phyloP scores from a whole-genome alignment of 2,329 filamentous ascomycete species.

The Fusarium globosum region DNA sequence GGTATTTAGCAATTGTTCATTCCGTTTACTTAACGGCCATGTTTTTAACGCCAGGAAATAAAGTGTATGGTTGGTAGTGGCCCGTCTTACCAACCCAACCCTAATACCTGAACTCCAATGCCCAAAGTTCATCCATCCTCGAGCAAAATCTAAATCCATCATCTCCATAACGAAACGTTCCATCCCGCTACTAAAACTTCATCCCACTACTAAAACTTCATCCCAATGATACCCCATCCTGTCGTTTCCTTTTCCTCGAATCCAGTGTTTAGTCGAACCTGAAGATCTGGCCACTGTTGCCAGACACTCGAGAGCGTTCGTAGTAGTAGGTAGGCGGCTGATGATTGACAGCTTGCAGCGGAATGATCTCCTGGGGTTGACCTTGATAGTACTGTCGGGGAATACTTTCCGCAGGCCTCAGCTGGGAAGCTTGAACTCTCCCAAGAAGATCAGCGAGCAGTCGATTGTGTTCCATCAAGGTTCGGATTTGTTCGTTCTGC shows the following conservation, averaged over 20 bases:
- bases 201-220: neutral
- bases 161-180: neutral
- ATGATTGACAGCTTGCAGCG: neutral
- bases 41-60: neutral
- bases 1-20: neutral
- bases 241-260: neutral
- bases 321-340: neutral
- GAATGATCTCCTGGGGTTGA: neutral
- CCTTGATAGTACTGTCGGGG: neutral
- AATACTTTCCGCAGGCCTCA: neutral
- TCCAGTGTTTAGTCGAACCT: neutral
- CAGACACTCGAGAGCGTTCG: neutral
- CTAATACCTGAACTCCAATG: conserved; percentile 1
- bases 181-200: neutral
- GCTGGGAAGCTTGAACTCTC: neutral
- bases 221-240: neutral
- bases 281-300: neutral
- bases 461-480: neutral
- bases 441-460: neutral
- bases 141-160: neutral
- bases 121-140: neutral
- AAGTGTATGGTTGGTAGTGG: neutral
- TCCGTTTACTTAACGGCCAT: neutral
- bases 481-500: neutral
- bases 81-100: neutral